Evolutionary conservation across 345 rosid species (phyloP).

Genomic region (Litchi chinensis): DNA sequence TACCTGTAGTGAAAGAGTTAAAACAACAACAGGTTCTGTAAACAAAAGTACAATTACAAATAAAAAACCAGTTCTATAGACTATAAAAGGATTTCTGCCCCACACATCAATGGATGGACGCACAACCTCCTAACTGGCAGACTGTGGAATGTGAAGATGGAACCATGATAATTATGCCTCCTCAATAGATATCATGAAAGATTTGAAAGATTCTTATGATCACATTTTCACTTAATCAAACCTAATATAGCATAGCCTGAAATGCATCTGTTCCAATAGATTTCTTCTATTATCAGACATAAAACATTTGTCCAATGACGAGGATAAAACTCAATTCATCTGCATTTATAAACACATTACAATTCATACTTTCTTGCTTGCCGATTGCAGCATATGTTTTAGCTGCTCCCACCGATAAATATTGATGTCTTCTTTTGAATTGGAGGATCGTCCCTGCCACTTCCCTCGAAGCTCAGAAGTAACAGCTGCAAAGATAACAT

Average conservation of each 20-base stretch:
- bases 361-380: constrained; percentile 65
- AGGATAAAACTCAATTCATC: not conserved
- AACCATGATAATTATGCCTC: not conserved
- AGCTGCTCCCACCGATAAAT: constrained; percentile 80
- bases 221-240: not conserved
- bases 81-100: not conserved
- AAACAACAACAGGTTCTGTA: not conserved
- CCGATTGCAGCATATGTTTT: constrained; percentile 64
- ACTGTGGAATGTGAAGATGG: not conserved
- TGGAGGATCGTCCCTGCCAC: constrained; percentile 71
- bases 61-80: not conserved
- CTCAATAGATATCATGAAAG: not conserved
- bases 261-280: not conserved
- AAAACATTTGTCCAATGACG: not conserved
- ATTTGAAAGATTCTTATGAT: not conserved
- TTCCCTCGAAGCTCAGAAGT: constrained; percentile 78
- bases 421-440: constrained; percentile 70
- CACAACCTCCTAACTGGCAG: not conserved
- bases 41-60: constrained; percentile 12
- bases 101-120: constrained; percentile 1
- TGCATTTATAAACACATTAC: not conserved
- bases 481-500: constrained; percentile 47
- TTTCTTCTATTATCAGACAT: not conserved
- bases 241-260: not conserved
- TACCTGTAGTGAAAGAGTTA: constrained; percentile 37